Conservation (phyloP, 768 basidiomycete species). For the Basidioascus undulatus region DNA sequence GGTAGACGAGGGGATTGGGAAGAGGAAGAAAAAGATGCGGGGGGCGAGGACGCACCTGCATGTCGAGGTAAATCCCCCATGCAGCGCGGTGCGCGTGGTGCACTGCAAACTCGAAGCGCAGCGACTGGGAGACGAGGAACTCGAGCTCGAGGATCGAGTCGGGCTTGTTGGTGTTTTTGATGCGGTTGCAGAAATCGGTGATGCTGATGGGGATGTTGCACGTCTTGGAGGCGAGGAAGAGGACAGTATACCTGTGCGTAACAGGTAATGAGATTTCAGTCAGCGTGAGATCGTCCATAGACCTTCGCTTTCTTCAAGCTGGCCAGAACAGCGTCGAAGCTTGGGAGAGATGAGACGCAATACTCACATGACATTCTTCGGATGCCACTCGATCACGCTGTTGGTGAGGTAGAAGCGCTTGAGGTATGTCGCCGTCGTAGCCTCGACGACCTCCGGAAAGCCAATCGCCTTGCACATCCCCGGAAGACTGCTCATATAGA, state of each 20-base stretch:
- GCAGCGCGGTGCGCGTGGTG: slow-evolving; percentile 76
- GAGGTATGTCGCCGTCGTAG: slow-evolving; percentile 72
- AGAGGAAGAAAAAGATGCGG: background rate
- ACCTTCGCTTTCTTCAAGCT: too few relatives aligned
- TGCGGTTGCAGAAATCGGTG: slow-evolving; percentile 56
- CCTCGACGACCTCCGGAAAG: slow-evolving; percentile 78
- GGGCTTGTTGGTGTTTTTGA: slow-evolving; percentile 38
- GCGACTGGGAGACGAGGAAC: slow-evolving; percentile 81
- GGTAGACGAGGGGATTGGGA: background rate
- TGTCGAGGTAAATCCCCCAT: slow-evolving; percentile 69
- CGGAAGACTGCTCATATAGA: slow-evolving; percentile 67
- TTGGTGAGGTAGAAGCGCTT: slow-evolving; percentile 95
- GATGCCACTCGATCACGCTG: slow-evolving; percentile 99
- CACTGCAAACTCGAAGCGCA: slow-evolving; percentile 79
- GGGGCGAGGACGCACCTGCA: slow-evolving; percentile 36
- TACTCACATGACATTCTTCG: slow-evolving; percentile 85
- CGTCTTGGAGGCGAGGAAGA: slow-evolving; percentile 91
- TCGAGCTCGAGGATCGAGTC: slow-evolving; percentile 81
- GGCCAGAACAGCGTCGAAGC: too few relatives aligned
- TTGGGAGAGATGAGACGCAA: slow-evolving; percentile 3
- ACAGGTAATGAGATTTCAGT: too few relatives aligned
- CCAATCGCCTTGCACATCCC: slow-evolving; percentile 48
- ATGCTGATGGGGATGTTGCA: slow-evolving; percentile 82
- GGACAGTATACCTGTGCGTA: slow-evolving; percentile 53
- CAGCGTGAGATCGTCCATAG: too few relatives aligned